Evolutionary conservation across 2,329 filamentous ascomycete genomes (phyloP).

Genomic region (Penicillium freii): DNA sequence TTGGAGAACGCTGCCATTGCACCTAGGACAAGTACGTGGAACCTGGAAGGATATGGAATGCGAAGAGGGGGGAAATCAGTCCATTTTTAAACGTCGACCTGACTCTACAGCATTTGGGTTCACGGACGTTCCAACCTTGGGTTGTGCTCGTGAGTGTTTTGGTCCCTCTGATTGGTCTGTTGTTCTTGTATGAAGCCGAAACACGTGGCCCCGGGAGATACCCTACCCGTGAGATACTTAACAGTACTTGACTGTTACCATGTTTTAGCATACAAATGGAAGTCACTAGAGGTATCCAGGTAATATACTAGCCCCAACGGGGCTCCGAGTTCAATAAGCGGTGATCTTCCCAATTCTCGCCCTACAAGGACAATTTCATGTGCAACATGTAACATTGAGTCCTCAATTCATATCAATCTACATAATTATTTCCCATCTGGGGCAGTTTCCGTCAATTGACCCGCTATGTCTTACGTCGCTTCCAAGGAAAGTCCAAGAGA

Average conservation of each 20-base stretch:
- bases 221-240: background rate
- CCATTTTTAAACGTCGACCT: constrained; percentile 7
- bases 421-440: background rate
- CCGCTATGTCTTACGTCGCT: background rate
- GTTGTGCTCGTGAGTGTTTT: background rate
- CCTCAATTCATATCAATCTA: background rate
- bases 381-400: background rate
- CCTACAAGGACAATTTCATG: background rate
- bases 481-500: background rate
- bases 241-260: background rate
- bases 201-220: constrained; percentile 2
- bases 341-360: background rate
- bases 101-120: background rate
- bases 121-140: too few species aligned
- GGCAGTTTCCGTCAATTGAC: background rate
- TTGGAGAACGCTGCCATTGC: constrained; percentile 8
- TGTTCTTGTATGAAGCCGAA: background rate
- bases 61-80: background rate
- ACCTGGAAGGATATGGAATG: background rate
- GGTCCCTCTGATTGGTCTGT: background rate
- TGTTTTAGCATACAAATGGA: background rate
- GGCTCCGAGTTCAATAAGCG: background rate
- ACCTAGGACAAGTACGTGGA: background rate
- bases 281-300: background rate
- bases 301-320: background rate